Percentiles rank a stretch among this genome's conserved stretches.
These are phyloP conservation scores for Raddia guianensis DNA, from an alignment of 176 grass and related monocot species.

Conservation along the genomic window DNA sequence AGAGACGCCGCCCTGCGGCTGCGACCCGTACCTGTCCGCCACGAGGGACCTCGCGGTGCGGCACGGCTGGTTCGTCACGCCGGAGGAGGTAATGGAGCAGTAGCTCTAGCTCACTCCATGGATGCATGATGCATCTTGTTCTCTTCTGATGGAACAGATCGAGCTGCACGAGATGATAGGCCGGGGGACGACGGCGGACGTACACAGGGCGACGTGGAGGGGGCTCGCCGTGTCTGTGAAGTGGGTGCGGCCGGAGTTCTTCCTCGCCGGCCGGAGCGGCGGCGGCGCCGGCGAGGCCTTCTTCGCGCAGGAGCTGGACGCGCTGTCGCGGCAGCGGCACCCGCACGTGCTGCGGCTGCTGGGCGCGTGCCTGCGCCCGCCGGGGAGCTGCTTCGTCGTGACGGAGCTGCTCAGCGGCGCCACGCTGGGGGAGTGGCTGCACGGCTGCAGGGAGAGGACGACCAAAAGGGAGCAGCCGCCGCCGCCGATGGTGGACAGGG, in stretches of 20 bases:
- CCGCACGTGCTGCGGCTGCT: constrained; percentile 57
- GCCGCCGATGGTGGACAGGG: constrained; percentile 47
- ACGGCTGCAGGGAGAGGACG: constrained; percentile 44
- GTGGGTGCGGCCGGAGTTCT: constrained; percentile 53
- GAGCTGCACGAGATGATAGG: constrained; percentile 66
- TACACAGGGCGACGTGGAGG: constrained; percentile 58
- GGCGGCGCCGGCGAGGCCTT: constrained; percentile 26
- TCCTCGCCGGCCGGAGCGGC: constrained; percentile 25
- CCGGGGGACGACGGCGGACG: constrained; percentile 52
- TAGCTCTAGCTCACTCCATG: background rate
- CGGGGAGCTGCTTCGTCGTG: constrained; percentile 52
- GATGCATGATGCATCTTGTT: background rate
- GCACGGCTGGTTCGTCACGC: constrained; percentile 57
- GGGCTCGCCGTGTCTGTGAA: constrained; percentile 64
- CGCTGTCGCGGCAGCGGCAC: constrained; percentile 62
- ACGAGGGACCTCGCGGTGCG: constrained; percentile 45
- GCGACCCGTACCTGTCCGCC: constrained; percentile 40
- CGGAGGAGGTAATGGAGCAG: constrained; percentile 44
- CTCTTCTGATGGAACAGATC: constrained; percentile 32
- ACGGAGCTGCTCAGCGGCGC: constrained; percentile 61
- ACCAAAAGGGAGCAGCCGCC: background rate
- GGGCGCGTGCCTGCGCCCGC: constrained; percentile 53
- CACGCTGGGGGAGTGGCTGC: constrained; percentile 61
- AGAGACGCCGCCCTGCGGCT: constrained; percentile 19
- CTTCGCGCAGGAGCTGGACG: constrained; percentile 60